phyloP scores from a whole-genome alignment of 768 basidiomycete species.

The Auriculariales sp. region DNA sequence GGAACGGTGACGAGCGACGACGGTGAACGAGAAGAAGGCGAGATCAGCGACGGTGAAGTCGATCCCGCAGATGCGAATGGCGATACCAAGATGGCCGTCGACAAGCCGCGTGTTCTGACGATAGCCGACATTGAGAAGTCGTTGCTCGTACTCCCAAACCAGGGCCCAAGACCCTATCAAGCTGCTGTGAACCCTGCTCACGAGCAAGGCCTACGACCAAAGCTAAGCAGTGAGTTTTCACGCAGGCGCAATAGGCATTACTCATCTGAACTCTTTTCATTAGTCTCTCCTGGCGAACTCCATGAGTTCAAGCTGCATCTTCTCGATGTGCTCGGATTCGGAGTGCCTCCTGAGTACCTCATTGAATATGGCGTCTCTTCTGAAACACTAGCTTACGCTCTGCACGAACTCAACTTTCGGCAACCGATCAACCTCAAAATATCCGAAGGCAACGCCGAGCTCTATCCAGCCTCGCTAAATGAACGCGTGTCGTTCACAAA shows the following conservation, averaged over 20 bases:
- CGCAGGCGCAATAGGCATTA: conserved; percentile 4
- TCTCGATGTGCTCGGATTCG: conserved; percentile 75
- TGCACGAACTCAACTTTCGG: conserved; percentile 62
- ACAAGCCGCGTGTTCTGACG: conserved; percentile 1
- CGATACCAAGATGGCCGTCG: conserved; percentile 2
- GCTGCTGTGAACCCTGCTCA: conserved; percentile 2
- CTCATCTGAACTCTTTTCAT: conserved; percentile 2
- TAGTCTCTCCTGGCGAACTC: conserved; percentile 65
- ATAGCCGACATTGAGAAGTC: conserved; percentile 16
- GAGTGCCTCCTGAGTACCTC: conserved; percentile 60
- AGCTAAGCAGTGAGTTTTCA: conserved; percentile 38
- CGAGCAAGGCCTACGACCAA: conserved; percentile 35
- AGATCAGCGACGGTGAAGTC: conserved; percentile 63
- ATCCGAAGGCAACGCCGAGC: not conserved
- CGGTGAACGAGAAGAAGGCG: conserved; percentile 68
- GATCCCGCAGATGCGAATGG: not conserved
- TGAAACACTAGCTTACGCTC: conserved; percentile 63
- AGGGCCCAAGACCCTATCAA: not conserved
- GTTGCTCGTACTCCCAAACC: conserved; percentile 12
- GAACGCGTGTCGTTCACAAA: not conserved
- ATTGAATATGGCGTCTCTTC: conserved; percentile 54
- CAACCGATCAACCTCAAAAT: conserved; percentile 52
- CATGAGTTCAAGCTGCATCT: conserved; percentile 58
- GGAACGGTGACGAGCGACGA: conserved; percentile 15
- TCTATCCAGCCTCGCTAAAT: not conserved